Base-by-base conservation (phyloP, 1,284 basidiomycete genomes). In the Omphalotus olearius region DNA sequence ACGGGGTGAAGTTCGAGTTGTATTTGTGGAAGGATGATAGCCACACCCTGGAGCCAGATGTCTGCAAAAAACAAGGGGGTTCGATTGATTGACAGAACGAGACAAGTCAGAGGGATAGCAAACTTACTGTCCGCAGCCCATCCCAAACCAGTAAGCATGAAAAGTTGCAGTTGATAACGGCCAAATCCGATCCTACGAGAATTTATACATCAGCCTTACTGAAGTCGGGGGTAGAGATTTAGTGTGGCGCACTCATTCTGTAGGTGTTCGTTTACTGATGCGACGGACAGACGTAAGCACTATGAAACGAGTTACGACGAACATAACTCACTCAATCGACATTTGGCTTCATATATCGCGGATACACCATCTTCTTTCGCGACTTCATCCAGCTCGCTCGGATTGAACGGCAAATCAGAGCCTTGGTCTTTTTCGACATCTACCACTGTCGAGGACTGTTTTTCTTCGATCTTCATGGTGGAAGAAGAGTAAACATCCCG, bases 141-240 rank as follows among this genome's bases (percentile, higher is more conserved):
- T 47, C 78, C 78, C 20, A 77, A 64, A 36, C 82, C 83, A 37
- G 78, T 74, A 6, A 83, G 67, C 47, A 75, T 54, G 58, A 83
- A 82, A 33, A 85, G 69, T 64, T 82, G 77, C 56, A 70, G 66
- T 60, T 85, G 82, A 65, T 82, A 85, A 47, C 70, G 69, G 13
- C 83, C 82, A 53, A 81, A 83, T 17, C 83, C 82, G 51, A 85
- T 78, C 53, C 75, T 36, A 41, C 25, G 45, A 9, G 16, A 5
- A 14, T 23, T 11, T 6, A 7, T 33, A 33, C 18, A 28, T 45
- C 43, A 26, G 6, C 25, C 18, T 2, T 5, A n/a, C n/a, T n/a
- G n/a, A 2, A 28, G 6, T 30, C 14, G 3, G 25, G 1, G n/a
- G 1, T 30, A 25, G 41, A 3, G n/a, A 6, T 30, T 20, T 5